A percentile compares a stretch with the other conserved stretches of the same genome.
These are phyloP conservation scores for Serendipita indica DNA, from an alignment of 768 basidiomycete species.

Conservation along the genomic window DNA sequence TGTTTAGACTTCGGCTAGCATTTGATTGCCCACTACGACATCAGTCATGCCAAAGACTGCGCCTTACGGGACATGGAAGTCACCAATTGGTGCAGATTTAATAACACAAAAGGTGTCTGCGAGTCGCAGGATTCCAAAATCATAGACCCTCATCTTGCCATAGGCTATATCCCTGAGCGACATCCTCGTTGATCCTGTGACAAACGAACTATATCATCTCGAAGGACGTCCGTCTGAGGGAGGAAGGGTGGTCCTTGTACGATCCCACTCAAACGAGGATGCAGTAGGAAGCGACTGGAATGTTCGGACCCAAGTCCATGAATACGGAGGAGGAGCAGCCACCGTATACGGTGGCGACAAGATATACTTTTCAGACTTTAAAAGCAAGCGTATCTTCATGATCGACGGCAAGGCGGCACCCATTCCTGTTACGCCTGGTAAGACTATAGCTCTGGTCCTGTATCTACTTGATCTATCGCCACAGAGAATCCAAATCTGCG, in stretches of 20 bases:
- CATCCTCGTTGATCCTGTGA: slow-evolving; percentile 38
- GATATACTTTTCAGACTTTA: slow-evolving; percentile 44
- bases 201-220: slow-evolving; percentile 32
- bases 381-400: slow-evolving; percentile 39
- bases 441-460: slow-evolving; percentile 11
- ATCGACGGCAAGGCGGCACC: slow-evolving; percentile 23
- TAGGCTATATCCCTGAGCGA: slow-evolving; percentile 26
- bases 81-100: slow-evolving; percentile 38
- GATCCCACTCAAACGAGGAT: slow-evolving; percentile 35
- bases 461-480: slow-evolving; percentile 6
- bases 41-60: slow-evolving; percentile 20
- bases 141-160: not conserved
- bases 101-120: slow-evolving; percentile 30
- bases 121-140: not conserved
- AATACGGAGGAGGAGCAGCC: slow-evolving; percentile 56
- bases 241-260: slow-evolving; percentile 43
- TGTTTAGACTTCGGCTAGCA: too few species aligned
- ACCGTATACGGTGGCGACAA: slow-evolving; percentile 32
- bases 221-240: slow-evolving; percentile 45
- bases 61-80: slow-evolving; percentile 50
- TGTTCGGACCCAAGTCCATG: slow-evolving; percentile 44
- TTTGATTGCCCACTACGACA: too few species aligned
- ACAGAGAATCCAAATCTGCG: slow-evolving; percentile 38
- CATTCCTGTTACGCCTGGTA: slow-evolving; percentile 48
- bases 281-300: slow-evolving; percentile 41